phyloP scores from a whole-genome alignment of 352 stramenopile genomes.

The Pythium brachiatum region DNA sequence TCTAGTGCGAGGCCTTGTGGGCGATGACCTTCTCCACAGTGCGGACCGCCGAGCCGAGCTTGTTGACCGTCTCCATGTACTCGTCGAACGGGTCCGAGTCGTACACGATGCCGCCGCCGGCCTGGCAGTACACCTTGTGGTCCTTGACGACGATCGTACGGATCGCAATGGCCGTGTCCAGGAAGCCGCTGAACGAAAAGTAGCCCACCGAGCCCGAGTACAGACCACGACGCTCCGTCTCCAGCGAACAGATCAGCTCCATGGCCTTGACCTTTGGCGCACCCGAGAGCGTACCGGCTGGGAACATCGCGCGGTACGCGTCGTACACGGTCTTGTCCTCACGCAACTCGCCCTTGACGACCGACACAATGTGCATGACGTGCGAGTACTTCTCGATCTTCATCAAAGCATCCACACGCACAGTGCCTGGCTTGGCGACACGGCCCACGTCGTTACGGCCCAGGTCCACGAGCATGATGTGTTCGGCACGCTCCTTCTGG shows the following conservation, averaged over 20 bases:
- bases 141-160: constrained; percentile 85
- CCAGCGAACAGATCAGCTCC: constrained; percentile 85
- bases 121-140: constrained; percentile 78
- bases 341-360: constrained; percentile 81
- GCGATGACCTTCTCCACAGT: constrained; percentile 79
- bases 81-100: constrained; percentile 85
- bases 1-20: constrained; percentile 32
- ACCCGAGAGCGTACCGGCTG: constrained; percentile 83
- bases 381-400: constrained; percentile 92
- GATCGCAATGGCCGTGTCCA: constrained; percentile 89
- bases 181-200: constrained; percentile 82
- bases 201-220: constrained; percentile 88
- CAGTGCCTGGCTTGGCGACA: constrained; percentile 75
- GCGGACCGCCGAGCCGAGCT: constrained; percentile 78
- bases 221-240: constrained; percentile 77
- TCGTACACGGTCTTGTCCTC: constrained; percentile 85
- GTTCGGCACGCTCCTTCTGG: constrained; percentile 89
- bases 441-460: constrained; percentile 89
- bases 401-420: constrained; percentile 86
- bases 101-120: constrained; percentile 86
- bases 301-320: constrained; percentile 88
- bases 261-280: constrained; percentile 89
- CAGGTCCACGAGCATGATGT: constrained; percentile 92
- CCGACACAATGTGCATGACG: constrained; percentile 91
- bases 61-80: constrained; percentile 90